These are phyloP conservation scores for Eucalyptus curtisii DNA, from an alignment of 345 rosid species.

Conservation along the genomic window DNA sequence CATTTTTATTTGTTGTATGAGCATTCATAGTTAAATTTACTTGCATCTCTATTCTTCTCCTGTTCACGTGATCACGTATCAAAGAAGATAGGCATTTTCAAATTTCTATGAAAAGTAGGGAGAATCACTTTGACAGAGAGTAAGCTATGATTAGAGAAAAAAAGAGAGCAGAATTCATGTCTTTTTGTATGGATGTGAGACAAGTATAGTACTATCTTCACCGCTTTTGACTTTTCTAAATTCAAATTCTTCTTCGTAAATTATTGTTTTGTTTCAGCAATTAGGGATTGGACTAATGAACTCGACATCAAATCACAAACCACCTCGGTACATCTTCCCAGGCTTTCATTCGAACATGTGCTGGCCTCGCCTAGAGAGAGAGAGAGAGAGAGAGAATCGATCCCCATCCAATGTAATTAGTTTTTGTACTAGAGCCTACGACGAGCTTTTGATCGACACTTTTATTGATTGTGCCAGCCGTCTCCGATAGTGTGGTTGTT, in stretches of 20 bases:
- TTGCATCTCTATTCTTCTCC: background rate
- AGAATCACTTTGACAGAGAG: background rate
- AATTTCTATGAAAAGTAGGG: background rate
- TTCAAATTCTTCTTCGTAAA: background rate
- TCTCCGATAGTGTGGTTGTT: background rate
- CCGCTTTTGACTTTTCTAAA: background rate
- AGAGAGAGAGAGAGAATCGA: background rate
- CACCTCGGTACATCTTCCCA: background rate
- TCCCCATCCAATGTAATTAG: background rate
- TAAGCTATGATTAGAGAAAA: background rate
- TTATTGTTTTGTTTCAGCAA: background rate
- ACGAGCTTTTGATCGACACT: background rate
- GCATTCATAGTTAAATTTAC: background rate
- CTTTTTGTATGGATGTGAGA: background rate
- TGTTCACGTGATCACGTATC: background rate
- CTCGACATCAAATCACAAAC: background rate
- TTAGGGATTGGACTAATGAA: background rate
- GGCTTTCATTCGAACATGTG: background rate
- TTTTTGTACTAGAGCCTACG: background rate
- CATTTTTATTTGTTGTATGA: background rate
- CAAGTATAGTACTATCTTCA: background rate
- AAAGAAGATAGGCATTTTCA: background rate
- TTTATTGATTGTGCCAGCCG: background rate
- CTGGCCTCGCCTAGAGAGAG: background rate
- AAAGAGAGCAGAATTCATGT: background rate